Evolutionary conservation across 1,139 yeast species (phyloP), one percentile per base, ranked within the genome.

Genomic region (Hyphopichia pseudoburtonii): DNA sequence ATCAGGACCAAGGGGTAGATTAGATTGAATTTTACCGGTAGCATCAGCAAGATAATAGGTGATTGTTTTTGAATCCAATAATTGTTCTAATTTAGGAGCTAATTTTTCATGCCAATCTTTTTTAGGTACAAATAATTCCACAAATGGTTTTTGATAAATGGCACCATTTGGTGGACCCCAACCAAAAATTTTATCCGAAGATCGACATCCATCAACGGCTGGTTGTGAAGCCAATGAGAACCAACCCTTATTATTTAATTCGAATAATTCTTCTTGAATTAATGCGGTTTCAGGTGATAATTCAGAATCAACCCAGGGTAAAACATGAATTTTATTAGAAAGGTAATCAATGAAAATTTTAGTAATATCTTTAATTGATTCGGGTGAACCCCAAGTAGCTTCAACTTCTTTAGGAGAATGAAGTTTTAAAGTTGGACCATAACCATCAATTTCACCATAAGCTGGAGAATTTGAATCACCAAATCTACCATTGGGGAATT

Each of bases 401-500:
- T 76, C 67, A 0, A 96, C 96, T 52, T 75, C 80, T 30, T 73
- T 72, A n/a, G 82, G 75, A 7, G 89, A 76, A 40, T 58, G 60
- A 11, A 86, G 79, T 52, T 89, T 90, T 50, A 92, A 74, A 5
- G 86, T 80, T 1, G 97, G 96, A 2, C 98, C 97, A 60, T 92
- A 92, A 24, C 97, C 98, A 57, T 90, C 97, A 53, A 90, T 86
- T 61, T 90, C 97, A 65, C 98, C 98, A 62, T 86, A 92, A 0
- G 98, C 92, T 5, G 98, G 98, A 24, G 97, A 89, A 50, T 95
- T 75, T 0, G 97, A 88, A 62, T 94, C 97, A 62, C 98, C 97
- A 60, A 89, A 92, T 64, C 98, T 78, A 53, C 98, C 98, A 57
- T 92, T 92, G 14, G 97, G 95, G 61, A 88, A 92, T 54, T 92